These are phyloP conservation scores for Austroboletus eburneus DNA, from an alignment of 768 basidiomycete genomes.

Conservation along the genomic window DNA sequence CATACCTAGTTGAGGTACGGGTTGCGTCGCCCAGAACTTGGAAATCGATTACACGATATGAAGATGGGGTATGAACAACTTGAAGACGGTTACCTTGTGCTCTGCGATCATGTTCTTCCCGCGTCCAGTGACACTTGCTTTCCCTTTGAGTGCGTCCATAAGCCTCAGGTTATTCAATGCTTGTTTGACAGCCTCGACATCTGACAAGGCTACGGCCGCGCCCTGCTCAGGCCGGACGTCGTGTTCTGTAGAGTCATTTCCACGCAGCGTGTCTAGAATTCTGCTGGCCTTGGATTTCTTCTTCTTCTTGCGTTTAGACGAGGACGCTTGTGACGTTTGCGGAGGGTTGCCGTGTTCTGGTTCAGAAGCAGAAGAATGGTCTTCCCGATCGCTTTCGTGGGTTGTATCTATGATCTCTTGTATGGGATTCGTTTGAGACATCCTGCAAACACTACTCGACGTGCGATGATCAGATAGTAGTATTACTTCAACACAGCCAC, in stretches of 20 bases:
- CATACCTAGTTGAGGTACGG: slow-evolving; percentile 84
- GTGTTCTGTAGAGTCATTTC: slow-evolving; percentile 55
- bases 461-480: neutral
- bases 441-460: slow-evolving; percentile 5
- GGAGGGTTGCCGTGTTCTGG: slow-evolving; percentile 22
- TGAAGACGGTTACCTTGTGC: slow-evolving; percentile 66
- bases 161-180: slow-evolving; percentile 77
- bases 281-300: slow-evolving; percentile 75
- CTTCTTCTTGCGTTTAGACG: slow-evolving; percentile 74
- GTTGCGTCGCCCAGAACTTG: slow-evolving; percentile 97
- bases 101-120: slow-evolving; percentile 80
- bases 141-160: slow-evolving; percentile 82
- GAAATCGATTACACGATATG: slow-evolving; percentile 6
- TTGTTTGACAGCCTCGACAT: slow-evolving; percentile 62
- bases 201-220: slow-evolving; percentile 39
- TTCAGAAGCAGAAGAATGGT: slow-evolving; percentile 28
- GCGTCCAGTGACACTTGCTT: slow-evolving; percentile 68
- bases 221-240: slow-evolving; percentile 60
- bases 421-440: slow-evolving; percentile 37
- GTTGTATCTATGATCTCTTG: slow-evolving; percentile 41
- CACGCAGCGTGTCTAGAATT: slow-evolving; percentile 45
- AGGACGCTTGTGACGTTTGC: slow-evolving; percentile 30
- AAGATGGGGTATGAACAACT: slow-evolving; percentile 1
- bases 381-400: slow-evolving; percentile 33
- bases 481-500: slow-evolving; percentile 17